Percentiles rank a stretch among this genome's conserved stretches.
These are phyloP conservation scores for Hippophae gyantsensis DNA, from an alignment of 306 rosid species.

Conservation along the genomic window DNA sequence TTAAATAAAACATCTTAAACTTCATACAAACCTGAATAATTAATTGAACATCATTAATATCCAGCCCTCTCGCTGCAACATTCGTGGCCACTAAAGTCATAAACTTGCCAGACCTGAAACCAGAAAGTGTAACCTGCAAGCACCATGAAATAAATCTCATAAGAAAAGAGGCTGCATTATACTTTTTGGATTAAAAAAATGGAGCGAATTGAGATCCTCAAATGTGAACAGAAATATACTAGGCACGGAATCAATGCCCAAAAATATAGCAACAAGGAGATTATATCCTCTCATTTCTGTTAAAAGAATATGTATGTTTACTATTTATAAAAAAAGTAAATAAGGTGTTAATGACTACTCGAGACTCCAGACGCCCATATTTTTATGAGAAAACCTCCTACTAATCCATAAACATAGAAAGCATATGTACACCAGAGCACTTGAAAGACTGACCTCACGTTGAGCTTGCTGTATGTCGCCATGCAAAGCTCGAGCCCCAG, in stretches of 20 bases:
- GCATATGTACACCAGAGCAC: not conserved
- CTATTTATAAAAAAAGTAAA: no score
- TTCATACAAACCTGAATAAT: conserved; percentile 63
- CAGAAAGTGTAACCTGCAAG: conserved; percentile 62
- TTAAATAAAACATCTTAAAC: not conserved
- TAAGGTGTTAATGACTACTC: no score
- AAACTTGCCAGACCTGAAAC: conserved; percentile 81
- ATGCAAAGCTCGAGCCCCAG: conserved; percentile 75
- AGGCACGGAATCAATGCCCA: no score
- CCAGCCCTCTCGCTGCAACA: conserved; percentile 95
- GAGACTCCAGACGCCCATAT: no score
- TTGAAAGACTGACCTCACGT: conserved; percentile 51
- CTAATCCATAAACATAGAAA: not conserved
- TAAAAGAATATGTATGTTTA: no score
- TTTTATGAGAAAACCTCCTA: not conserved
- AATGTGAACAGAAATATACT: no score
- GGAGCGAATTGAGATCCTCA: no score
- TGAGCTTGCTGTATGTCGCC: conserved; percentile 88
- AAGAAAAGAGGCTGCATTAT: not conserved
- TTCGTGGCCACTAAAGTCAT: conserved; percentile 75
- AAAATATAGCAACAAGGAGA: no score
- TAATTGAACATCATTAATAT: conserved; percentile 85
- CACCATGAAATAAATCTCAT: conserved; percentile 4
- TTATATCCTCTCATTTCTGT: no score
- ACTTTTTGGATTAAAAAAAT: not conserved